These are phyloP conservation scores for Lachnellula hyalina DNA, from an alignment of 2,329 filamentous ascomycete species.

Conservation along the genomic window DNA sequence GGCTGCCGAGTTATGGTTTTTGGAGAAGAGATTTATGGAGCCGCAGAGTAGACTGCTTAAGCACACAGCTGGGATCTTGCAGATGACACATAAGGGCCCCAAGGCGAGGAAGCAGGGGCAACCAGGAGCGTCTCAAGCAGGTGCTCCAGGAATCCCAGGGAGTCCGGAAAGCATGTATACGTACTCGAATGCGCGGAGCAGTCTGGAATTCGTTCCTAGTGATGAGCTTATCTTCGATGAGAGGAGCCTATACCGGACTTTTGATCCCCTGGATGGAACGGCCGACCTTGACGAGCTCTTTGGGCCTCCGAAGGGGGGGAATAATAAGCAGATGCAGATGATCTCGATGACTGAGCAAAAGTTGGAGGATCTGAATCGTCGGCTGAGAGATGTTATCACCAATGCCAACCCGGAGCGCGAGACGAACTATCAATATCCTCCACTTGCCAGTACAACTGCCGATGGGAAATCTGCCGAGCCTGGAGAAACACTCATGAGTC, in stretches of 20 bases:
- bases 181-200: conserved; percentile 57
- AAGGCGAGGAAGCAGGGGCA: conserved; percentile 38
- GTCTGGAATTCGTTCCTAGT: conserved; percentile 44
- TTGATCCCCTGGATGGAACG: conserved; percentile 56
- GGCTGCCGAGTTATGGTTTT: conserved; percentile 69
- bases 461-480: conserved; percentile 36
- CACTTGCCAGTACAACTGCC: conserved; percentile 37
- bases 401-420: conserved; percentile 49
- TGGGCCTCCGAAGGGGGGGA: conserved; percentile 9
- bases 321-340: conserved; percentile 38
- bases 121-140: conserved; percentile 33
- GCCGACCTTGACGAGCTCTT: conserved; percentile 23
- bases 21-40: conserved; percentile 72
- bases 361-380: conserved; percentile 62
- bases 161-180: conserved; percentile 74
- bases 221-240: conserved; percentile 70
- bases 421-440: conserved; percentile 17
- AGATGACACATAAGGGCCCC: conserved; percentile 79
- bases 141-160: conserved; percentile 53
- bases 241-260: conserved; percentile 63
- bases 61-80: conserved; percentile 88
- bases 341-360: conserved; percentile 59
- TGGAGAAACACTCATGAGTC: conserved; percentile 44
- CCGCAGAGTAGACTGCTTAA: conserved; percentile 73
- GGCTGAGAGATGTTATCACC: conserved; percentile 62